Conservation (phyloP, 1,284 basidiomycete species). For the Ustilago crameri region DNA sequence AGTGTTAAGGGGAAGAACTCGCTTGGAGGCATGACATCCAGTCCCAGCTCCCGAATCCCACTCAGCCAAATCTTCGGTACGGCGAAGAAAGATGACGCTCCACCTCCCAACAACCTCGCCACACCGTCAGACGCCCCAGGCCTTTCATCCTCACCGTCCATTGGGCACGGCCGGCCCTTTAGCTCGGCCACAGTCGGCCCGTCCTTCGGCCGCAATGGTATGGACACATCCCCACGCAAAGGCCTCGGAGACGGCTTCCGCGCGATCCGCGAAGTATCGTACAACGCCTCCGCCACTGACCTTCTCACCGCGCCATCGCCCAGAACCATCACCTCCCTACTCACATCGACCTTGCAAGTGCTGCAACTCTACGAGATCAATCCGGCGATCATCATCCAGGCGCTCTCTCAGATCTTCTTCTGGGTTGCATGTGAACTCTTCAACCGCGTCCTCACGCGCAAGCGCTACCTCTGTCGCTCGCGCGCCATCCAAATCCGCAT, state of each 20-base stretch:
- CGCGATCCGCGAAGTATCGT: conserved; percentile 44
- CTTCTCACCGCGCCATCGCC: conserved; percentile 69
- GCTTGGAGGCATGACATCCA: conserved; percentile 32
- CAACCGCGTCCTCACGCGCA: conserved; percentile 93
- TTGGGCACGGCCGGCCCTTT: conserved; percentile 37
- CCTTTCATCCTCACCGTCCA: conserved; percentile 24
- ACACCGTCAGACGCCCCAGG: conserved; percentile 6
- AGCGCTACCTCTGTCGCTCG: conserved; percentile 91
- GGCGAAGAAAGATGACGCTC: conserved; percentile 12
- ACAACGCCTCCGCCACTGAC: conserved; percentile 41
- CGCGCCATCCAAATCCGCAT: conserved; percentile 89
- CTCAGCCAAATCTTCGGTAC: conserved; percentile 54
- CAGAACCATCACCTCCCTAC: conserved; percentile 78
- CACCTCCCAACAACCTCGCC: not conserved
- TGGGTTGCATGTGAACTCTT: conserved; percentile 88
- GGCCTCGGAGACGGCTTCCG: conserved; percentile 25
- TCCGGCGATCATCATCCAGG: conserved; percentile 85
- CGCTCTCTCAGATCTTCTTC: conserved; percentile 94
- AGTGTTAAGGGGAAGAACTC: conserved; percentile 53
- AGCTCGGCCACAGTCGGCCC: conserved; percentile 25
- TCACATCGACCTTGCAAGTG: conserved; percentile 87
- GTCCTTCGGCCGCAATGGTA: conserved; percentile 10
- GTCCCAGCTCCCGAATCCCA: conserved; percentile 42
- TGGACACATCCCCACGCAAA: conserved; percentile 27
- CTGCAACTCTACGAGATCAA: conserved; percentile 90